Base-by-base conservation (phyloP, 2,329 filamentous ascomycete genomes). In the Sclerotinia sclerotiorum region DNA sequence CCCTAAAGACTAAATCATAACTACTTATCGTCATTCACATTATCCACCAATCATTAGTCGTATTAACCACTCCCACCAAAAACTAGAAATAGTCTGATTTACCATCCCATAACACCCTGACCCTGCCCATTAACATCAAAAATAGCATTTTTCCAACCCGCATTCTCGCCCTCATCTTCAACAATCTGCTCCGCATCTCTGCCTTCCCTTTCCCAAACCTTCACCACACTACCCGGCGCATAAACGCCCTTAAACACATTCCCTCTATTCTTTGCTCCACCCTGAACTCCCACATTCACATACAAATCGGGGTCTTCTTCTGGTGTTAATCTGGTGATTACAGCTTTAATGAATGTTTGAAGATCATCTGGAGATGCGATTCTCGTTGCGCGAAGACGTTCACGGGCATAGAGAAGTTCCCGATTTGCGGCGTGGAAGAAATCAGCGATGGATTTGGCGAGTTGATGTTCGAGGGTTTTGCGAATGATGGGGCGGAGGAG, bases 131-230 rank as follows among this genome's bases (percentile, higher is more conserved):
- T 46, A 11, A 62, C 60, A 39, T 62, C 60, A 51, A 62, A 62
- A 24, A 51, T 46, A 2, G 21, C 60, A 62, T 62, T 62, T 35
- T 90, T 85, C 93, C 93, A 97, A 0, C 90, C 91, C 42, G 62
- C 68, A 6, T 35, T 56, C n/a, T 52, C 46, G n/a, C 39, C 86
- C 76, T 88, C 88, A 72, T 94, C 90, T 72, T 94, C 88, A 49
- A 97, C 87, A 52, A 88, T 84, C 78, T 96, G 91, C 27, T 84
- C 84, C 0, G 92, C 93, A 70, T 84, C 82, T 29, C 82, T 80
- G 0, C 87, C 93, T 79, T 97, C 90, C 72, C 93, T 89, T 72
- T 94, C 87, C 92, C 93, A 97, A n/a, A 97, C 79, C 80, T 91
- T 93, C 64, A 95, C 91, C 35, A 97, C 82, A 78, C 93, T 97